These are phyloP conservation scores for Debaryomyces singareniensis DNA, from an alignment of 1,139 yeast species.

Conservation along the genomic window DNA sequence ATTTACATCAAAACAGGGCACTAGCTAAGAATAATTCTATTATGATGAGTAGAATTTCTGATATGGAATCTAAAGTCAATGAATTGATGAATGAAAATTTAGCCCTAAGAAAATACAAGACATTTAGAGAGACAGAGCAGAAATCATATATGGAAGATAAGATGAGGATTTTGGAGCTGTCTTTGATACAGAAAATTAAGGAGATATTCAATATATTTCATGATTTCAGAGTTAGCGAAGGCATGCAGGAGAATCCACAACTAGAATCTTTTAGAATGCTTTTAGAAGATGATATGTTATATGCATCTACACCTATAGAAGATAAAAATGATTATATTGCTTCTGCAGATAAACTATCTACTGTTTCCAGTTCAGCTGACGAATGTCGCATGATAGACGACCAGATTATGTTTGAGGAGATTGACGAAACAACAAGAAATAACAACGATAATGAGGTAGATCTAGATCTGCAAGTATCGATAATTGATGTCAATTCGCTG, in stretches of 20 bases:
- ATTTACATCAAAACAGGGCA: slow-evolving; percentile 42
- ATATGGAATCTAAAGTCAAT: slow-evolving; percentile 43
- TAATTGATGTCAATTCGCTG: slow-evolving; percentile 1
- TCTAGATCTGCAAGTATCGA: not conserved
- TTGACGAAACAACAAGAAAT: not conserved
- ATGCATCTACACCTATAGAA: slow-evolving; percentile 18
- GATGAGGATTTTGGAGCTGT: slow-evolving; percentile 30
- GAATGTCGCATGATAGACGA: not conserved
- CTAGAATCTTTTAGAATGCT: slow-evolving; percentile 9
- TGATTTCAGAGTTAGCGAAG: slow-evolving; percentile 11
- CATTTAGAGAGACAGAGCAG: slow-evolving; percentile 5
- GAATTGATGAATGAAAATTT: slow-evolving; percentile 44
- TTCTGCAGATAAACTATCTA: not conserved
- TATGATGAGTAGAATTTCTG: slow-evolving; percentile 41
- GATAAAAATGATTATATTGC: slow-evolving; percentile 2
- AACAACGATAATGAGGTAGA: not conserved
- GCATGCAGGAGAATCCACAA: slow-evolving; percentile 13
- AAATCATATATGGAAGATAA: slow-evolving; percentile 7
- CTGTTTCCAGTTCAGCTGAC: not conserved
- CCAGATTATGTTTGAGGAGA: not conserved
- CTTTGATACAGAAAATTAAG: slow-evolving; percentile 36
- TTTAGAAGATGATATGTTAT: slow-evolving; percentile 8
- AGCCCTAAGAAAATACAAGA: slow-evolving; percentile 16
- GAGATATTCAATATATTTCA: slow-evolving; percentile 24
- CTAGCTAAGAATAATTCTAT: slow-evolving; percentile 52